phyloP scores from a whole-genome alignment of 345 rosid species.

The Boechera retrofracta region DNA sequence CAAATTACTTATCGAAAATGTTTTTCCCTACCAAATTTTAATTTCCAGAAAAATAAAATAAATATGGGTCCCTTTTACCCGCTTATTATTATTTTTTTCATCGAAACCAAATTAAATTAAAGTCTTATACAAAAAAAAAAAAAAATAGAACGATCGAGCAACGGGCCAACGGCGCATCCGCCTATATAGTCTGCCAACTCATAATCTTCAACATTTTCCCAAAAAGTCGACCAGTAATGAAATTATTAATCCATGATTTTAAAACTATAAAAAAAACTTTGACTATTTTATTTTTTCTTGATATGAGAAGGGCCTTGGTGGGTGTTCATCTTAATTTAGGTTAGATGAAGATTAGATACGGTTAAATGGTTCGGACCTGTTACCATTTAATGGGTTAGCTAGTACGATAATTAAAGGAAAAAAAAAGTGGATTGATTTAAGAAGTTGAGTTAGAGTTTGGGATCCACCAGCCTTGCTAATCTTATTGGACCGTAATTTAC shows the following conservation, averaged over 20 bases:
- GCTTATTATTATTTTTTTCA: background rate
- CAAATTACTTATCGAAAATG: background rate
- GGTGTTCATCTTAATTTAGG: constrained; percentile 33
- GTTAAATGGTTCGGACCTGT: constrained; percentile 26
- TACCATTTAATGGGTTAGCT: constrained; percentile 19
- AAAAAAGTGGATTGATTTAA: constrained; percentile 28
- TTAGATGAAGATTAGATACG: constrained; percentile 30
- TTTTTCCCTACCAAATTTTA: background rate
- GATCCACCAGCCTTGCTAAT: constrained; percentile 33
- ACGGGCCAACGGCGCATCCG: no score
- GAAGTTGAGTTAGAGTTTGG: constrained; percentile 18
- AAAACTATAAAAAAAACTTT: background rate
- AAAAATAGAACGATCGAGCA: background rate
- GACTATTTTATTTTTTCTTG: background rate
- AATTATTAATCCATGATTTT: background rate
- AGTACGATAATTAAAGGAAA: constrained; percentile 25
- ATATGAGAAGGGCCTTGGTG: constrained; percentile 21
- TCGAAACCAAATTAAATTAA: background rate
- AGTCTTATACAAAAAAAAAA: background rate
- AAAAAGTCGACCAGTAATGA: background rate
- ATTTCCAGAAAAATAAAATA: background rate
- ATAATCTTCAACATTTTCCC: background rate
- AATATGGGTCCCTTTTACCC: background rate
- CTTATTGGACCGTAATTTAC: constrained; percentile 5
- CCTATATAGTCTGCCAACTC: background rate